Conservation (phyloP, 495 filamentous ascomycete genomes). For the Penicillium antarcticum region DNA sequence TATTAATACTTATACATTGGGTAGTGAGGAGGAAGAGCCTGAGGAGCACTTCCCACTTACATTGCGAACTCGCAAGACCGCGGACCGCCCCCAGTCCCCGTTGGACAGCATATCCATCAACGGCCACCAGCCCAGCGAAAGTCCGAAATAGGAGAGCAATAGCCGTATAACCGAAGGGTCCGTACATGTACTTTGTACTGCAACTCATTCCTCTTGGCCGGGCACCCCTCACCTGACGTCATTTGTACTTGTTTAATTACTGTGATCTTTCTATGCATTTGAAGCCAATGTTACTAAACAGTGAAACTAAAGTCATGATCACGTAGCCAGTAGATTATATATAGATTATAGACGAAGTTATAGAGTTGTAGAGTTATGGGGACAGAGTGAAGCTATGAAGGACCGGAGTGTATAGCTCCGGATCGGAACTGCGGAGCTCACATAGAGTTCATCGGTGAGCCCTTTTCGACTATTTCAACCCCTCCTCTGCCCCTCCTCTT, state of each 20-base stretch:
- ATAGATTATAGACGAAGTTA: background rate
- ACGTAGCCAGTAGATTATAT: background rate
- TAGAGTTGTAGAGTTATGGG: background rate
- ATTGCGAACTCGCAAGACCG: conserved; percentile 48
- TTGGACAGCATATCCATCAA: conserved; percentile 43
- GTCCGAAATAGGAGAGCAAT: conserved; percentile 3
- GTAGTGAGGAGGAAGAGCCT: conserved; percentile 89
- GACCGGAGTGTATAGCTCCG: background rate
- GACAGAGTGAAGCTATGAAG: too few relatives aligned
- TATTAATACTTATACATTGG: background rate
- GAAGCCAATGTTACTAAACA: conserved; percentile 11
- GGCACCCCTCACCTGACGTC: conserved; percentile 6
- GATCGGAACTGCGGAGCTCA: background rate
- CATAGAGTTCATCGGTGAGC: conserved; percentile 4
- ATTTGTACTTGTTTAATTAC: conserved; percentile 4
- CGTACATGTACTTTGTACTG: background rate
- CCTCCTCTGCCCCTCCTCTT: conserved; percentile 5
- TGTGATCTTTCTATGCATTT: conserved; percentile 10
- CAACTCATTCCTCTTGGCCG: background rate
- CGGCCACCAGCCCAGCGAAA: conserved; percentile 7
- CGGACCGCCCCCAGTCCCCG: conserved; percentile 37
- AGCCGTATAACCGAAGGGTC: background rate
- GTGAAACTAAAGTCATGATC: too few relatives aligned
- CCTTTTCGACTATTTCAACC: conserved; percentile 16
- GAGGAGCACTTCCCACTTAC: conserved; percentile 93